Base-by-base conservation (phyloP, 2,329 filamentous ascomycete genomes). In the Cadophora malorum region DNA sequence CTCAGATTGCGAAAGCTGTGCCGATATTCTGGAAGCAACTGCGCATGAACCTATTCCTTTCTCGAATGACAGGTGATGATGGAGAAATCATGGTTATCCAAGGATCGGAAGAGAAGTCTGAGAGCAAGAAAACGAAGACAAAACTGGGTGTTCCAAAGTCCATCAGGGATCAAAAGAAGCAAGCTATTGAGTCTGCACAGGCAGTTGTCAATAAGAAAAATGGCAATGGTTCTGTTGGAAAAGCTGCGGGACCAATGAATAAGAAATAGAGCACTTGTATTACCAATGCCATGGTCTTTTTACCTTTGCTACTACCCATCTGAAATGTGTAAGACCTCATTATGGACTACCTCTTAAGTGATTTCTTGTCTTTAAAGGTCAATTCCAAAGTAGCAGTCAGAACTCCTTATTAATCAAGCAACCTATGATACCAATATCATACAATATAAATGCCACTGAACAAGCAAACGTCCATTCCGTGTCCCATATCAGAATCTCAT, bases 101-200 rank as follows among this genome's bases (percentile, higher is more conserved):
- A 6, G 12, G 12, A 23, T 7, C 21, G 10, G 63, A 58, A 16
- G 50, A 64, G 21, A 41, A 41, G n/a, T 8, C 23, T 12, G 16
- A 49, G n/a, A 56, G 35, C 12, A 58, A 47, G 16, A 58, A 58
- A 38, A 14, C 21, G 6, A 64, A 56, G 21, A 25, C 16, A 16
- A 58, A 55, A 25, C 12, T 63, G 19, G 61, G 61, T 16, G 49
- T 63, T 21, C 61, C 61, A n/a, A 38, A 14, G 38, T 63, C 61
- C 14, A 41, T 63, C 12, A 63, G 14, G 49, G 33, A 41, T 3
- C 5, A 63, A 12, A 16, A 41, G 16, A 25, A 55, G 19, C 28
- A 55, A 49, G 49, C 47, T 19, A 53, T 63, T 9, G 49, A 55
- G 21, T 41, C n/a, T 35, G 33, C 47, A 4, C 47, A 25, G n/a